These are phyloP conservation scores for Aspergillus saccharolyticus DNA, from an alignment of 495 filamentous ascomycete genomes.

Conservation along the genomic window DNA sequence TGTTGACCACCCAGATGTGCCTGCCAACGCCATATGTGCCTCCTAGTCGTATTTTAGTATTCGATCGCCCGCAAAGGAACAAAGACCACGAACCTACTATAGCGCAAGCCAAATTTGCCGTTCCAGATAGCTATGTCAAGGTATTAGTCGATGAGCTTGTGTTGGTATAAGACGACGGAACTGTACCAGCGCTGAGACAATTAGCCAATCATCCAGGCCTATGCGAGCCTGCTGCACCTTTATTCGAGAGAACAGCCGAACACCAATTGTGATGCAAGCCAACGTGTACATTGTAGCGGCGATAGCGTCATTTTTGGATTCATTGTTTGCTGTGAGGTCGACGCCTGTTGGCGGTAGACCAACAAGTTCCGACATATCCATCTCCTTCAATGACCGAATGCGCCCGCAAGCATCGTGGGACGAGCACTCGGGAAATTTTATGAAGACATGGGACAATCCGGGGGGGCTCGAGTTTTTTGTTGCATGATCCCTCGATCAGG, in stretches of 20 bases:
- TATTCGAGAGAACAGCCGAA: not conserved
- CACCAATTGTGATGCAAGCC: not conserved
- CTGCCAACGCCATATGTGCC: not conserved
- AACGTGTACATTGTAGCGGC: not conserved
- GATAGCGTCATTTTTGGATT: not conserved
- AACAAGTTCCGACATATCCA: not conserved
- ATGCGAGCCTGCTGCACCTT: constrained; percentile 1
- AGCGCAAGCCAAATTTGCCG: not conserved
- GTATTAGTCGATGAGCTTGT: not conserved
- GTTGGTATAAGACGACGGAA: not conserved
- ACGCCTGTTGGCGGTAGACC: not conserved
- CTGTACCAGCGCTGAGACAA: constrained; percentile 9
- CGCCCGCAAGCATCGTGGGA: not conserved
- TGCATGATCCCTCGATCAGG: not conserved
- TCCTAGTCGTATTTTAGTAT: not conserved
- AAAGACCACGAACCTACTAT: not conserved
- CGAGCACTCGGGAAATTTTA: not conserved
- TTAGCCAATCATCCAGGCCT: constrained; percentile 14
- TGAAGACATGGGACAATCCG: not conserved
- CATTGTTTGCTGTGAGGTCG: not conserved
- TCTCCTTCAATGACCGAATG: not conserved
- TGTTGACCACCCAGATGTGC: not conserved
- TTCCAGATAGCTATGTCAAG: not conserved
- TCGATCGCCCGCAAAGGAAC: not conserved
- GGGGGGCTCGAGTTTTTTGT: not conserved